Conservation (phyloP, 306 rosid genomes). For the Oxytropis ochrocephala region DNA sequence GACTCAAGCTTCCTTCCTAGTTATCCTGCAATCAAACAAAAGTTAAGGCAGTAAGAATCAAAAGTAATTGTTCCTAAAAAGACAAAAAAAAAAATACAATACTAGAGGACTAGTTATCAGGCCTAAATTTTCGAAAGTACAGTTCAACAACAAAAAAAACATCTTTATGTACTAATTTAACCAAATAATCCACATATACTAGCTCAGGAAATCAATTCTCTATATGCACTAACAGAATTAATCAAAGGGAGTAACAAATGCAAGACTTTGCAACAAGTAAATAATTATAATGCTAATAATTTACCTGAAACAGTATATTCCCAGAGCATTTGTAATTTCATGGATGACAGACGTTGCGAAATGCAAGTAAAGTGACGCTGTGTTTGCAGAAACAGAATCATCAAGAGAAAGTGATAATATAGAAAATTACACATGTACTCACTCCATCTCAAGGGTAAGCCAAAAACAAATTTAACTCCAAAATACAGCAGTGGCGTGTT, state of each 20-base stretch:
- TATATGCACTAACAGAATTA: background rate
- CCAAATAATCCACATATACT: background rate
- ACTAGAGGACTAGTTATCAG: background rate
- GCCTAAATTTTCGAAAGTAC: background rate
- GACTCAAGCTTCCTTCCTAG: conserved; percentile 78
- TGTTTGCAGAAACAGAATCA: conserved; percentile 6
- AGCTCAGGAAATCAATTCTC: background rate
- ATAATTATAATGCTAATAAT: background rate
- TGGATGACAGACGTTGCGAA: conserved; percentile 74
- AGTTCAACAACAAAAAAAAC: background rate
- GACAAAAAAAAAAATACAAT: background rate
- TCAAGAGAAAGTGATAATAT: conserved; percentile 7
- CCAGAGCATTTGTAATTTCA: conserved; percentile 79
- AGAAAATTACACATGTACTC: background rate
- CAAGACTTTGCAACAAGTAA: background rate
- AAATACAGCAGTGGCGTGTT: background rate
- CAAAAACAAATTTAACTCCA: background rate
- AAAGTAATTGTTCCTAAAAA: background rate
- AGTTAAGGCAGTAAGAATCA: background rate
- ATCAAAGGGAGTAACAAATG: background rate
- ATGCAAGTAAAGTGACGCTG: conserved; percentile 75
- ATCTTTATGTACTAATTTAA: background rate
- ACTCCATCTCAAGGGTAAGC: background rate
- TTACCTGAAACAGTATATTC: conserved; percentile 95
- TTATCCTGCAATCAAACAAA: conserved; percentile 54